These are phyloP conservation scores for Amphicarpaea edgeworthii DNA, from an alignment of 306 rosid genomes.

Conservation along the genomic window DNA sequence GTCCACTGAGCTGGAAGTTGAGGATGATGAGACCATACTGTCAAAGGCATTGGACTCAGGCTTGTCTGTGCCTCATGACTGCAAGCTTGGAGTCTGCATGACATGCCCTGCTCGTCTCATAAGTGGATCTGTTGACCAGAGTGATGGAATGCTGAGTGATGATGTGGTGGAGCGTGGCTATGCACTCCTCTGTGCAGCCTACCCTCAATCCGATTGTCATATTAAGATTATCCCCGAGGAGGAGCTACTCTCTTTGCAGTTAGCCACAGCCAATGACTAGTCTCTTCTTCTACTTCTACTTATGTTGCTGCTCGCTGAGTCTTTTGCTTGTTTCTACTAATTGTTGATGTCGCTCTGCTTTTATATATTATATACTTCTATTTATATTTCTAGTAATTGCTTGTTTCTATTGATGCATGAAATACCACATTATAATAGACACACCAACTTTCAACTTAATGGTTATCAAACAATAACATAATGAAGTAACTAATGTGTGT, in stretches of 20 bases:
- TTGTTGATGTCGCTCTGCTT: constrained; percentile 2
- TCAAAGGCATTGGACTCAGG: constrained; percentile 82
- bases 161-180: constrained; percentile 94
- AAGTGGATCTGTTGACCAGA: constrained; percentile 86
- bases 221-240: constrained; percentile 84
- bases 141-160: constrained; percentile 97
- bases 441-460: neutral
- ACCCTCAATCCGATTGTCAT: constrained; percentile 85
- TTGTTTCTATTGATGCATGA: constrained; percentile 28
- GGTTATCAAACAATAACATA: neutral
- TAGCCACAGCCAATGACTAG: constrained; percentile 94
- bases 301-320: constrained; percentile 18
- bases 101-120: constrained; percentile 94
- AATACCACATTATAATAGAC: constrained; percentile 28
- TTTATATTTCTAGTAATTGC: neutral
- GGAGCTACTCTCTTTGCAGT: constrained; percentile 82
- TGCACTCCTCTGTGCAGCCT: constrained; percentile 73
- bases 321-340: constrained; percentile 35
- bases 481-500: neutral
- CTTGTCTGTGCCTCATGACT: constrained; percentile 80
- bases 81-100: constrained; percentile 99
- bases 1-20: constrained; percentile 61
- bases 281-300: too few relatives aligned
- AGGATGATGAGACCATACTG: constrained; percentile 49
- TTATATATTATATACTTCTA: constrained; percentile 3